Base-by-base conservation (phyloP, 352 stramenopile species). In the Globisporangium lucens region DNA sequence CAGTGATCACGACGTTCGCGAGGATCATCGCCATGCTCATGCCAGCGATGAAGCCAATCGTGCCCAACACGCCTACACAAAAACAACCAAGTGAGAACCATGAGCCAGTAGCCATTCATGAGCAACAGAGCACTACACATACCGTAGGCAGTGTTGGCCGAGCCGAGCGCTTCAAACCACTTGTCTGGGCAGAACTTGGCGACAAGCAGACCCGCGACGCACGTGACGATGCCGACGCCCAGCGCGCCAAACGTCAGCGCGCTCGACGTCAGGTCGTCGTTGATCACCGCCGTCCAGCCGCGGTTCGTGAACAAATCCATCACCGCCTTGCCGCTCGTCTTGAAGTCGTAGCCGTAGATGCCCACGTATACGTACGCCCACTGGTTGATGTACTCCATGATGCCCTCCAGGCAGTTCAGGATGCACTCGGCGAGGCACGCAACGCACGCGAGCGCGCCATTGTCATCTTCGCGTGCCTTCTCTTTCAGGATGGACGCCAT, bases 351-450 rank as follows among this genome's bases (percentile, higher is more conserved):
- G 49, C 89, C 89, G 73, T 97, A 97, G 56, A 97, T 90, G 29
- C 88, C 89, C 3, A 97, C 89, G 75, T 96, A 97, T 17, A 94
- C 85, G 73, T 94, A 97, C 4, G 89, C 96, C 79, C 85, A 96
- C 65, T 90, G 76, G 74, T 97, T 97, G 59, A 97, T 85, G 67
- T 97, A 97, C 75, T 97, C 85, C 73, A 97, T 89, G 61, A 97
- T 76, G 55, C 69, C 75, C 59, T 93, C 85, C 56, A 97, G 77
- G 63, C 87, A 96, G 78, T 80, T 80, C 22, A 97, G 65, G 27
- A 97, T 84, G 72, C 91, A 97, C 56, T 93, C 81, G 4, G 89
- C 89, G 63, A 97, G 80, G 65, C 91, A 97, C 22, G 82, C 83
- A 8, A 97, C 74, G 65, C 90, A 95, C 8, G 86, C 85, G 3